Base-by-base conservation (phyloP, 768 basidiomycete species). In the Hemileccinum rubropunctum region DNA sequence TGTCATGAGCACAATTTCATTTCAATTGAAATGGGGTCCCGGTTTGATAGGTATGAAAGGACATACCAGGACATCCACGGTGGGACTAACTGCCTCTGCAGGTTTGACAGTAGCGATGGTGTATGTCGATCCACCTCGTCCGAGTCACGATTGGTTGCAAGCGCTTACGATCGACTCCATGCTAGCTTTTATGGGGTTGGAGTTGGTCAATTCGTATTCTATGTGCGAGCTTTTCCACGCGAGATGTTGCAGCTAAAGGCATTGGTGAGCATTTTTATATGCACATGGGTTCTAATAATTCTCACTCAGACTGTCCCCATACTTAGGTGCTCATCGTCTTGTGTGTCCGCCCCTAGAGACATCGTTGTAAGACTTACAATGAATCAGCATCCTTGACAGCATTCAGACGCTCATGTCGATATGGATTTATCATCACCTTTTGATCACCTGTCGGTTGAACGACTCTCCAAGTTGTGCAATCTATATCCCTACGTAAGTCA, bases 111-210 rank as follows among this genome's bases (percentile, higher is more conserved):
- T 64, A 3, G 57, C 30, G 20, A 6, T n/a, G 30, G 52, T 28
- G 62, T 63, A 42, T 15, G 57, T 49, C 30, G 20, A 30, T 28
- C 23, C 6, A 23, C 23, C 23, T n/a, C n/a, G n/a, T n/a, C n/a
- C n/a, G n/a, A 23, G 6, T 23, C 23, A 23, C 23, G 23, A 23
- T 23, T 23, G 23, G 23, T 43, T 28, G 4, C 7, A 18, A 13
- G 8, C 6, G 13, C 6, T 12, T 17, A 27, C 28, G 12, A 27
- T 48, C 32, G n/a, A 49, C 20, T 20, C 13, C 4, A 11, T 36
- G 20, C 42, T 27, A 63, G 62, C 10, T 45, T 63, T 28, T 58
- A 63, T 26, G 62, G 62, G 1, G 50, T 45, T 5, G 48, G 48
- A 13, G 8, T 58, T 20, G 43, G 59, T 17, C 62, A 63, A 51